Percentiles rank a stretch among this genome's conserved stretches.
Conservation (phyloP, 352 stramenopile genomes). For the Phytophthora hibernalis region DNA sequence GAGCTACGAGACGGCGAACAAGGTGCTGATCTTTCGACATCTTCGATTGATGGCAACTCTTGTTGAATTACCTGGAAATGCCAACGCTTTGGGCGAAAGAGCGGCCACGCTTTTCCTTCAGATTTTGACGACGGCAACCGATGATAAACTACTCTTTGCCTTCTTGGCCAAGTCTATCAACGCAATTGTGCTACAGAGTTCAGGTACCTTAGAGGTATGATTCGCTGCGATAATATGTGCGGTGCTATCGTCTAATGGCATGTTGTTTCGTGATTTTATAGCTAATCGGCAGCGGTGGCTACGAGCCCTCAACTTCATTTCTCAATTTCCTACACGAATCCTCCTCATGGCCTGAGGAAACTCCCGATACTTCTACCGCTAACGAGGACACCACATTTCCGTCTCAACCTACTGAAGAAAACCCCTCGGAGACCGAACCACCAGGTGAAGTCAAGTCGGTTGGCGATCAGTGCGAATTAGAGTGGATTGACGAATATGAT, state of each 20-base stretch:
- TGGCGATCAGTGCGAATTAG: constrained; percentile 44
- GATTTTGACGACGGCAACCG: constrained; percentile 29
- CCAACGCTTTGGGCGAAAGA: constrained; percentile 47
- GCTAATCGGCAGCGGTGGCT: constrained; percentile 37
- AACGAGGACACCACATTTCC: constrained; percentile 9
- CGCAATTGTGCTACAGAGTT: constrained; percentile 43
- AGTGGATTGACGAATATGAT: constrained; percentile 60
- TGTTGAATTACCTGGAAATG: constrained; percentile 50
- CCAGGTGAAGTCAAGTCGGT: constrained; percentile 2
- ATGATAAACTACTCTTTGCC: constrained; percentile 44
- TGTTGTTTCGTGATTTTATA: constrained; percentile 9
- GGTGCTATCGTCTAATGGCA: not conserved
- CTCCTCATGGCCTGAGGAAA: not conserved
- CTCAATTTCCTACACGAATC: constrained; percentile 43
- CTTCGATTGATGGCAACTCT: constrained; percentile 61
- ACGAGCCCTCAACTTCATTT: constrained; percentile 41
- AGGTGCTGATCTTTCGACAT: constrained; percentile 47
- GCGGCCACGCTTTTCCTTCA: constrained; percentile 41
- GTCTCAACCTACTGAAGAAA: constrained; percentile 13
- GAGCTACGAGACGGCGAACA: constrained; percentile 12
- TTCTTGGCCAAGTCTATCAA: constrained; percentile 57
- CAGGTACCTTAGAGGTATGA: constrained; percentile 51
- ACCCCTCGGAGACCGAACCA: constrained; percentile 7
- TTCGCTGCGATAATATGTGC: not conserved
- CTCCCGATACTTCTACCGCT: not conserved